These are phyloP conservation scores for Salvia hispanica DNA, from an alignment of 257 asterid species.

Conservation along the genomic window DNA sequence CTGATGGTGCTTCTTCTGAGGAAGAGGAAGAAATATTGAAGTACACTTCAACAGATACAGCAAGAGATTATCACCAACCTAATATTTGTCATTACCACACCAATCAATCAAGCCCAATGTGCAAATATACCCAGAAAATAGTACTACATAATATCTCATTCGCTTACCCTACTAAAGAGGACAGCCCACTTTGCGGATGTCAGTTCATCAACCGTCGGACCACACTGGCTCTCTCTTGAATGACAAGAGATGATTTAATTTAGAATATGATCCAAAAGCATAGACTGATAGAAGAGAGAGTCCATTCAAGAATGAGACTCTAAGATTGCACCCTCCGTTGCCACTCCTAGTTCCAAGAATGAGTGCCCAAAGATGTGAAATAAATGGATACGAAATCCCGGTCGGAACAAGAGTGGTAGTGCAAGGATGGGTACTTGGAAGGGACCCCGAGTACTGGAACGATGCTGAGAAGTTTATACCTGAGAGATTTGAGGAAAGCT, in stretches of 20 bases:
- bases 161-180: conserved; percentile 67
- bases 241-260: too few species aligned
- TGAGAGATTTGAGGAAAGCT: too few species aligned
- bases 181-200: conserved; percentile 63
- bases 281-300: too few species aligned
- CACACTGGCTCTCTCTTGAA: conserved; percentile 39
- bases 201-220: conserved; percentile 54
- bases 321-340: background rate
- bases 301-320: background rate
- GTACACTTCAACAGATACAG: conserved; percentile 59
- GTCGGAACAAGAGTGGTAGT: background rate
- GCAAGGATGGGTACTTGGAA: background rate
- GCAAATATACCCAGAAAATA: background rate
- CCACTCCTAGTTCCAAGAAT: background rate
- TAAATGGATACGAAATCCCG: background rate
- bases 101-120: conserved; percentile 12
- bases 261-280: too few species aligned
- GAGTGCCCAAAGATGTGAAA: background rate
- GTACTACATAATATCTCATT: background rate
- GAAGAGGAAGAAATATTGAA: conserved; percentile 70
- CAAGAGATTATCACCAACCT: conserved; percentile 87
- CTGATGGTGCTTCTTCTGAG: conserved; percentile 59
- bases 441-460: background rate
- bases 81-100: conserved; percentile 32
- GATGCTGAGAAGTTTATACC: background rate